Percentiles rank a stretch among this genome's conserved stretches.
phyloP scores from a whole-genome alignment of 257 asterid genomes.

The Lithospermum erythrorhizon region DNA sequence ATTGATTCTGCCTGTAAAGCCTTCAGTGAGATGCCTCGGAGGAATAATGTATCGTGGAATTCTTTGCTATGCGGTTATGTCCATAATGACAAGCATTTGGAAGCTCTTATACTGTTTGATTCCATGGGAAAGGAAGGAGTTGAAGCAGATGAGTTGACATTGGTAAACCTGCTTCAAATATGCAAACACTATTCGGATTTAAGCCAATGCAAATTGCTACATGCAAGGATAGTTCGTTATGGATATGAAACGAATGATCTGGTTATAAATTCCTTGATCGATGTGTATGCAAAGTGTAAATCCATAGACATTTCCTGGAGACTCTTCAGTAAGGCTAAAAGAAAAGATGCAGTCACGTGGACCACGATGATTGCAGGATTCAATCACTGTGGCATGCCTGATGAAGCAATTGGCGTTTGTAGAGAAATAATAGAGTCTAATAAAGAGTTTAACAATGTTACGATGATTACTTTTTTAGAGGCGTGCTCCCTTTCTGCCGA shows the following conservation, averaged over 20 bases:
- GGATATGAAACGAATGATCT: slow-evolving; percentile 52
- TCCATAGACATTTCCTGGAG: slow-evolving; percentile 44
- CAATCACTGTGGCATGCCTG: slow-evolving; percentile 64
- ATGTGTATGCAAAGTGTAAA: slow-evolving; percentile 67
- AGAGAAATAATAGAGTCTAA: slow-evolving; percentile 35
- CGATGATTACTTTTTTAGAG: slow-evolving; percentile 64
- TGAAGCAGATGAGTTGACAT: slow-evolving; percentile 62
- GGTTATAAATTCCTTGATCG: slow-evolving; percentile 64
- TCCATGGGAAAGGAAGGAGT: slow-evolving; percentile 42
- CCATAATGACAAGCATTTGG: slow-evolving; percentile 43
- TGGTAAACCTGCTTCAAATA: slow-evolving; percentile 59
- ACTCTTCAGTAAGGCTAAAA: slow-evolving; percentile 38
- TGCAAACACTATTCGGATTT: slow-evolving; percentile 43
- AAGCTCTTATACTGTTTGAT: slow-evolving; percentile 43
- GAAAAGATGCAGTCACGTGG: slow-evolving; percentile 69
- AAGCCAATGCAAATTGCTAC: slow-evolving; percentile 51
- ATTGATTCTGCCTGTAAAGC: slow-evolving; percentile 43
- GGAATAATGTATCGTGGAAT: slow-evolving; percentile 70
- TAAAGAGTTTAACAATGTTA: slow-evolving; percentile 34
- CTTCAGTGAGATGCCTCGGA: slow-evolving; percentile 46
- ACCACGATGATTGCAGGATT: slow-evolving; percentile 90
- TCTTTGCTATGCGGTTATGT: slow-evolving; percentile 65
- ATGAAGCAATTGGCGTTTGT: slow-evolving; percentile 55
- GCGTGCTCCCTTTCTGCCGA: slow-evolving; percentile 75
- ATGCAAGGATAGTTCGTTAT: slow-evolving; percentile 38